These are phyloP conservation scores for Talaromyces proteolyticus DNA, from an alignment of 495 filamentous ascomycete genomes.

Conservation along the genomic window DNA sequence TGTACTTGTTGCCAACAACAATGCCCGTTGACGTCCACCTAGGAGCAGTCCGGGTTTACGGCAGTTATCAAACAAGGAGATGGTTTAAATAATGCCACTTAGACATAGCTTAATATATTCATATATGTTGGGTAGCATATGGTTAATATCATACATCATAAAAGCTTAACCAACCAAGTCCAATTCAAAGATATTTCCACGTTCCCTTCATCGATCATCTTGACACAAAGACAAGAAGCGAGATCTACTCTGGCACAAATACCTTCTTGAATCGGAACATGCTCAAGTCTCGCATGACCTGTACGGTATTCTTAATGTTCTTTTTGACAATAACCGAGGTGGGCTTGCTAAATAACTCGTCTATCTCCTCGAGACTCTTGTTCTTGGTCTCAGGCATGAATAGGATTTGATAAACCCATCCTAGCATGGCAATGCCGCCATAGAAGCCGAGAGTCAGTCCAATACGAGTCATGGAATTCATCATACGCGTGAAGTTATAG, in stretches of 20 bases:
- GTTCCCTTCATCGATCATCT: no score
- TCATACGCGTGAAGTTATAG: constrained; percentile 57
- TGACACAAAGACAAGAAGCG: neutral
- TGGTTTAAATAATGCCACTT: no score
- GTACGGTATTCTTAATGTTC: constrained; percentile 35
- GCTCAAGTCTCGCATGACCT: constrained; percentile 25
- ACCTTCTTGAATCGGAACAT: constrained; percentile 26
- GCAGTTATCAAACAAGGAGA: no score
- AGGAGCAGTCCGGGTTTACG: no score
- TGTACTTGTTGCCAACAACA: neutral
- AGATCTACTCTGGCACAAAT: constrained; percentile 11
- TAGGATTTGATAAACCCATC: constrained; percentile 52
- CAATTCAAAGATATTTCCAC: no score
- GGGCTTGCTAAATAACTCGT: constrained; percentile 49
- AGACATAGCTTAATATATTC: no score
- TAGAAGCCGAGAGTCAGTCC: constrained; percentile 56
- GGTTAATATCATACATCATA: neutral
- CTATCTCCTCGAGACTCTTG: constrained; percentile 57
- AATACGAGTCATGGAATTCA: constrained; percentile 48
- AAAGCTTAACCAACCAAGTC: no score
- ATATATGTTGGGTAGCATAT: neutral
- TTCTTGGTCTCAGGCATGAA: constrained; percentile 64
- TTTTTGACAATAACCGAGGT: constrained; percentile 48
- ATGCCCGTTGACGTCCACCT: no score
- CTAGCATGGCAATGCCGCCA: constrained; percentile 51